Conservation (phyloP, 768 basidiomycete species). For the Podaxis rugospora region DNA sequence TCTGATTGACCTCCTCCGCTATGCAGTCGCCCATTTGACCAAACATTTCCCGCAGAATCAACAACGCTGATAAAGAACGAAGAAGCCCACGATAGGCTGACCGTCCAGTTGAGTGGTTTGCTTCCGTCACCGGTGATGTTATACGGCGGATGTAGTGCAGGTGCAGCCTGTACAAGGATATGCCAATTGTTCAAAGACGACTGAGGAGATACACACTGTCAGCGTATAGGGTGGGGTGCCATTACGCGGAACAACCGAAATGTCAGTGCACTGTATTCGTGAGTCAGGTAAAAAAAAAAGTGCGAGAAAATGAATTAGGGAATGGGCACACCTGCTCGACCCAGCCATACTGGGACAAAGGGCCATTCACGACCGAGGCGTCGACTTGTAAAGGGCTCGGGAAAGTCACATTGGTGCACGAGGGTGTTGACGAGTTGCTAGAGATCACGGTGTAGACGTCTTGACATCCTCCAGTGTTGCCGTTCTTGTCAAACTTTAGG, state of each 20-base stretch:
- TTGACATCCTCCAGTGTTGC: conserved; percentile 60
- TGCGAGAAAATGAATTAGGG: not conserved
- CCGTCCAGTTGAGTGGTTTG: conserved; percentile 53
- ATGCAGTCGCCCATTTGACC: conserved; percentile 58
- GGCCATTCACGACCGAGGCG: conserved; percentile 39
- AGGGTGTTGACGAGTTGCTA: conserved; percentile 25
- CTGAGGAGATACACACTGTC: conserved; percentile 35
- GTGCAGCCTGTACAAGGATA: conserved; percentile 41
- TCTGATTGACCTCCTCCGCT: conserved; percentile 39
- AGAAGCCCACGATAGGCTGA: conserved; percentile 44
- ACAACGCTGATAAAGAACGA: conserved; percentile 54
- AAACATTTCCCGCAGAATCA: conserved; percentile 45
- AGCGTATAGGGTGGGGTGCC: conserved; percentile 58
- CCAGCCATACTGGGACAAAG: conserved; percentile 59
- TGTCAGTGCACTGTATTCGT: conserved; percentile 51
- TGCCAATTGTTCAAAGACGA: not conserved
- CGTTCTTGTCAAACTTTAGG: conserved; percentile 48
- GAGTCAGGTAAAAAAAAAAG: not conserved
- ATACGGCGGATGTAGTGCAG: conserved; percentile 55
- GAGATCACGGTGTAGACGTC: conserved; percentile 53
- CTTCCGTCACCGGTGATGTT: conserved; percentile 45
- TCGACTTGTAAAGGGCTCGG: conserved; percentile 39
- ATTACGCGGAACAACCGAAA: conserved; percentile 47
- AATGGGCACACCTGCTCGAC: conserved; percentile 39
- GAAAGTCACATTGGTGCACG: conserved; percentile 49